Evolutionary conservation across 2,329 filamentous ascomycete genomes (phyloP).

Genomic region (Trematosphaeria pertusa): DNA sequence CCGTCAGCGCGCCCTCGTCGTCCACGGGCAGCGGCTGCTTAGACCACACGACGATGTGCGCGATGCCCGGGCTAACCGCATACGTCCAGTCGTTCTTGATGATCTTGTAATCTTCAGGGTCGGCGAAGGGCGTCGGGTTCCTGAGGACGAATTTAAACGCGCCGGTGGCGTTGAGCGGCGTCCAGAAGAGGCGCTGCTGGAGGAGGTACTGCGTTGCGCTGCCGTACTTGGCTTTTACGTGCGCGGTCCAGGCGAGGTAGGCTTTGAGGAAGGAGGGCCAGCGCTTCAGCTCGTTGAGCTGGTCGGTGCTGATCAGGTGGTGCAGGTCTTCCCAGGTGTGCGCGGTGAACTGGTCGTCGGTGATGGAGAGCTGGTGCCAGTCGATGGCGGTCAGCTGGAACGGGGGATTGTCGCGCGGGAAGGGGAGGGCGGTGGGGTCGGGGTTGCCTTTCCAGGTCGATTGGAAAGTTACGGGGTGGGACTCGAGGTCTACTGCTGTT

Average conservation of each 20-base stretch:
- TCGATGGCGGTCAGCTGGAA: slow-evolving; percentile 45
- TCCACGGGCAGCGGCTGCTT: slow-evolving; percentile 45
- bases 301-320: slow-evolving; percentile 52
- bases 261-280: slow-evolving; percentile 65
- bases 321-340: slow-evolving; percentile 45
- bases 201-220: slow-evolving; percentile 65
- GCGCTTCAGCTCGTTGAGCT: slow-evolving; percentile 64
- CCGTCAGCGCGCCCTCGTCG: slow-evolving; percentile 39
- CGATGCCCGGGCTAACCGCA: slow-evolving; percentile 61
- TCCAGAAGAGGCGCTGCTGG: slow-evolving; percentile 62
- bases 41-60: slow-evolving; percentile 64
- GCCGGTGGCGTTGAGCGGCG: slow-evolving; percentile 22
- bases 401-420: slow-evolving; percentile 42
- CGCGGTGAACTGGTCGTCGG: slow-evolving; percentile 40
- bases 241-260: slow-evolving; percentile 65
- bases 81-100: slow-evolving; percentile 71
- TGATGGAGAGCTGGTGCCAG: slow-evolving; percentile 41
- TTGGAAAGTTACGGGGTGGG: slow-evolving; percentile 40
- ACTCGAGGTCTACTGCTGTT: slow-evolving; percentile 27
- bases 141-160: slow-evolving; percentile 49
- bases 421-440: slow-evolving; percentile 43
- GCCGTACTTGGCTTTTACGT: slow-evolving; percentile 63
- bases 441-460: slow-evolving; percentile 36
- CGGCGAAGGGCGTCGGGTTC: slow-evolving; percentile 60
- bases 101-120: slow-evolving; percentile 62